Base-by-base conservation (phyloP, 2,329 filamentous ascomycete species). In the Colletotrichum agaves region DNA sequence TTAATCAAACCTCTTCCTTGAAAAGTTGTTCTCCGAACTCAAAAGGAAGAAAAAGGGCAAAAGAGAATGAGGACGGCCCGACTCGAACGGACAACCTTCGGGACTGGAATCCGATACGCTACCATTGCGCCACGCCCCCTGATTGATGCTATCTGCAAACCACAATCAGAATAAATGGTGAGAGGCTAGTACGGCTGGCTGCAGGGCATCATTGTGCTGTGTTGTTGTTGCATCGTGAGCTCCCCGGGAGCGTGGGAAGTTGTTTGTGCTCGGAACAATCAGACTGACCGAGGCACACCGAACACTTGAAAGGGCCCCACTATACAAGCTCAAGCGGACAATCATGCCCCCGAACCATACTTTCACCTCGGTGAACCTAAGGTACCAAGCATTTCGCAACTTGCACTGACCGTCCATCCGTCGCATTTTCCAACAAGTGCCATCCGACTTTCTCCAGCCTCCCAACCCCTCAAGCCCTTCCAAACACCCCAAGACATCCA, bases 101-200 rank as follows among this genome's bases (percentile, higher is more conserved):
- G 64, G 64, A 67, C 64, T 67, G 64, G 64, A 67, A 67, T 67
- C 60, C 63, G 64, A 67, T 41, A 39, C 64, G 64, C 60, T 67
- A 64, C 64, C 64, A 59, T 67, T 67, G 64, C 64, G 64, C 63
- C 64, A 67, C 60, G 61, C 41, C 64, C 61, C 35, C 64, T 17
- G 35, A 7, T 49, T 17, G 4, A 31, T 12, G 12, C 13, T 10
- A 17, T 47, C 12, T n/a, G 17, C n/a, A 33, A 27, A 1, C 13
- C 8, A 1, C n/a, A 39, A 23, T 21, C 43, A 0, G 43, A 10
- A 21, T 3, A 47, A 63, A 39, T 11, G 39, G n/a, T 2, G 6
- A 3, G 3, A 8, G 35, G 21, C n/a, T 6, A 27, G 27, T 27
- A 27, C 27, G 27, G 27, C 27, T 27, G 5, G 27, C 6, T 1